Evolutionary conservation across 2,329 filamentous ascomycete genomes (phyloP).

Genomic region (Neonectria neomacrospora): DNA sequence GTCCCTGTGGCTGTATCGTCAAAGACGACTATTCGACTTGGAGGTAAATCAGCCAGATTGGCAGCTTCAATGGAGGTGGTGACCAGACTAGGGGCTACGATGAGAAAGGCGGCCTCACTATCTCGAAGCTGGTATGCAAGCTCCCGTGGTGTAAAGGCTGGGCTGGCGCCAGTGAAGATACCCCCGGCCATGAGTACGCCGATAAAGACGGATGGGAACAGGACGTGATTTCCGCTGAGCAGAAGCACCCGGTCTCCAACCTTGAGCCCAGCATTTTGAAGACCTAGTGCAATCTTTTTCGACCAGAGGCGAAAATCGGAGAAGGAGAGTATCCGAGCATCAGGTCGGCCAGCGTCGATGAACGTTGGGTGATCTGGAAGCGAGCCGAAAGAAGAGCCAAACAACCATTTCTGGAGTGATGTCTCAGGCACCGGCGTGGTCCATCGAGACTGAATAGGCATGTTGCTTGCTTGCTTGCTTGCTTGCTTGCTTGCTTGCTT

Average conservation of each 20-base stretch:
- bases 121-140: slow-evolving; percentile 80
- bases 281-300: slow-evolving; percentile 76
- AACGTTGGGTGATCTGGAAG: slow-evolving; percentile 59
- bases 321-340: slow-evolving; percentile 73
- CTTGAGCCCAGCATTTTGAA: slow-evolving; percentile 71
- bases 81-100: slow-evolving; percentile 70
- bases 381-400: slow-evolving; percentile 56
- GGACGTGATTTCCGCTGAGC: slow-evolving; percentile 80
- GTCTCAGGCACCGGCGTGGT: background rate
- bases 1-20: slow-evolving; percentile 57
- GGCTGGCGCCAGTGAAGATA: slow-evolving; percentile 81
- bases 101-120: slow-evolving; percentile 72
- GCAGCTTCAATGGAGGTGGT: slow-evolving; percentile 75
- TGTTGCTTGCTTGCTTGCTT: background rate
- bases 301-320: slow-evolving; percentile 74
- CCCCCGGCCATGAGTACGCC: slow-evolving; percentile 81
- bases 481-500: too few relatives aligned
- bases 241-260: slow-evolving; percentile 77
- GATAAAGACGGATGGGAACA: slow-evolving; percentile 76
- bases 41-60: slow-evolving; percentile 63
- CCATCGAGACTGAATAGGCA: slow-evolving; percentile 1
- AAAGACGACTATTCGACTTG: slow-evolving; percentile 73
- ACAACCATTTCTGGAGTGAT: slow-evolving; percentile 66
- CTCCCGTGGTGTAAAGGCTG: slow-evolving; percentile 73
- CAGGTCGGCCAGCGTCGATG: slow-evolving; percentile 73